Base-by-base conservation (phyloP, 23 red algal genomes). In the Gracilaria domingensis region DNA sequence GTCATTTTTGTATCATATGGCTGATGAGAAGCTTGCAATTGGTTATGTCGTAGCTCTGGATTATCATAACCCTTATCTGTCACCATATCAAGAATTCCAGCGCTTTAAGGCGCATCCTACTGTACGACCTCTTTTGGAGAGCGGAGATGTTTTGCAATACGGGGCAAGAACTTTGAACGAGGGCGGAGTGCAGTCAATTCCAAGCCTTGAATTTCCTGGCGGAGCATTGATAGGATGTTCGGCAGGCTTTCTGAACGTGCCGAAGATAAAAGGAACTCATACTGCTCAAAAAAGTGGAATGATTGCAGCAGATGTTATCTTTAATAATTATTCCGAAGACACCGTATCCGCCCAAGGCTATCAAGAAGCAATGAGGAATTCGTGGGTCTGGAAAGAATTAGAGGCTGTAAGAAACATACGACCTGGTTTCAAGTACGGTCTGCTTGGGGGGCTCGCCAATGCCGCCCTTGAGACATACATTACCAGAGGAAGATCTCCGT, bases 211-310 rank as follows among this genome's bases (percentile, higher is more conserved):
- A 21, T 98, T 98, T 94, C 90, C 93, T n/a, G 97, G 97, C 17
- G 97, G 97, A 7, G 97, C 88, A 12, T 73, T 98, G 29, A 87
- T 98, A 80, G 97, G 97, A 18, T 98, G 97, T 45, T 81, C 84
- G 2, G 97, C 97, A 6, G 97, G 97, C n/a, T 98, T 98, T 86
- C 45, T 98, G 38, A 98, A 98, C 60, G 97, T 98, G n/a, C 97
- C 97, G 20, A 98, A 98, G 76, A 95, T 98, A 38, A 98, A 98
- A 64, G 97, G 97, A 48, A 98, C 97, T 30, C 97, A 98, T 64
- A 98, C 97, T 61, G 97, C 97, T 40, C 93, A 94, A 89, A 98
- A 98, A 65, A 96, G 94, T 78, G 97, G 97, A 36, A 96, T 98
- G 93, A 65, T 98, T 21, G 97, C 97, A 2, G 97, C 97, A 45